A percentile compares a stretch with the other conserved stretches of the same genome.
phyloP scores from a whole-genome alignment of 163 green algal species.

The Picocystis sp. region DNA sequence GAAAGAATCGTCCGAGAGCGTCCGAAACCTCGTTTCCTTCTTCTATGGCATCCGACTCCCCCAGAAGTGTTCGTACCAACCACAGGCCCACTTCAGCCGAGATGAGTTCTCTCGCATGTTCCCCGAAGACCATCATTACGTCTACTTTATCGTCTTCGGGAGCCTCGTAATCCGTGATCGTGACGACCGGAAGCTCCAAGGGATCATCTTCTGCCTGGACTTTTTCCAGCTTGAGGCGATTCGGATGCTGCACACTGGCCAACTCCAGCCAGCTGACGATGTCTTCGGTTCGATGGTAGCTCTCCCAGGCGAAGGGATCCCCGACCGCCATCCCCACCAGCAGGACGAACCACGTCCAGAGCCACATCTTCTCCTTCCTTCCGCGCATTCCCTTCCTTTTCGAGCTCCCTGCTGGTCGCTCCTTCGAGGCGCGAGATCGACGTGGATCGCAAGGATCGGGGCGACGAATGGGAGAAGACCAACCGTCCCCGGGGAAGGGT shows the following conservation, averaged over 20 bases:
- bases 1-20: constrained; percentile 9
- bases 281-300: constrained; percentile 24
- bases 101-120: constrained; percentile 49
- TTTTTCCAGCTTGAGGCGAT: constrained; percentile 10
- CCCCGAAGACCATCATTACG: constrained; percentile 36
- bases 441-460: too few species aligned
- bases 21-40: constrained; percentile 7
- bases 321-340: too few species aligned
- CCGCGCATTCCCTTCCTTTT: too few species aligned
- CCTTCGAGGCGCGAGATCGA: too few species aligned
- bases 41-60: constrained; percentile 1
- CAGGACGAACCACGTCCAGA: too few species aligned
- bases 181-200: constrained; percentile 13
- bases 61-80: constrained; percentile 25
- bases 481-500: too few species aligned
- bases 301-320: too few species aligned
- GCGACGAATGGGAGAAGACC: too few species aligned
- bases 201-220: not conserved
- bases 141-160: constrained; percentile 13
- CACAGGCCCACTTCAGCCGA: constrained; percentile 37
- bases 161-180: constrained; percentile 16
- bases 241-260: constrained; percentile 5
- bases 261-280: constrained; percentile 23
- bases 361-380: too few species aligned
- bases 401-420: too few species aligned